These are phyloP conservation scores for Pythium pyrilobum DNA, from an alignment of 352 stramenopile species.

Conservation along the genomic window DNA sequence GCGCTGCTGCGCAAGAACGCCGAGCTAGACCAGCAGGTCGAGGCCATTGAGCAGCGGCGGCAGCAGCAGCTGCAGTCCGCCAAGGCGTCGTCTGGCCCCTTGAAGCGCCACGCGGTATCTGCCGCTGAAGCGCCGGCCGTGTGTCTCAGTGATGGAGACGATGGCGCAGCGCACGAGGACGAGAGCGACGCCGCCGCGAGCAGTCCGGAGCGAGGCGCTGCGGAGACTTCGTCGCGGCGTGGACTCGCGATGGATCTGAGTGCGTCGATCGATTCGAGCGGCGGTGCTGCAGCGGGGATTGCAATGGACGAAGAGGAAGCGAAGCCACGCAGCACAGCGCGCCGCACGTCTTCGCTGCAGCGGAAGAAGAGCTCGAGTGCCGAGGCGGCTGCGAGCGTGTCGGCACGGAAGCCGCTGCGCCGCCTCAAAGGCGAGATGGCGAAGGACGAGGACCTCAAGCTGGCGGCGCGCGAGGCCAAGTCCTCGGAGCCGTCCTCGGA, in stretches of 20 bases:
- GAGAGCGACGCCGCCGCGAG: slow-evolving; percentile 4
- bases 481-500: not conserved
- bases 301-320: not conserved
- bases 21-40: slow-evolving; percentile 56
- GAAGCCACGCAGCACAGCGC: not conserved
- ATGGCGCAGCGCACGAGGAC: not conserved
- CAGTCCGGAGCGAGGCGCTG: slow-evolving; percentile 2
- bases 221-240: slow-evolving; percentile 8
- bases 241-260: slow-evolving; percentile 40
- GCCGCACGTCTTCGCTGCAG: not conserved
- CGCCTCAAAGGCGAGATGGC: slow-evolving; percentile 2
- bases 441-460: not conserved
- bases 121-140: not conserved
- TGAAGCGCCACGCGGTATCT: slow-evolving; percentile 1
- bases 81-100: not conserved
- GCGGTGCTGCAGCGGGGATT: not conserved
- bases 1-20: slow-evolving; percentile 58
- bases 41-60: slow-evolving; percentile 53
- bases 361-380: not conserved
- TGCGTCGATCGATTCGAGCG: slow-evolving; percentile 43
- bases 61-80: slow-evolving; percentile 34
- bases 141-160: slow-evolving; percentile 4
- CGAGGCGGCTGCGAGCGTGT: not conserved
- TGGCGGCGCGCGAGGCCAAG: not conserved
- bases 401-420: slow-evolving; percentile 2